Evolutionary conservation across 2,329 filamentous ascomycete genomes (phyloP).

Genomic region (Fusarium compactum): DNA sequence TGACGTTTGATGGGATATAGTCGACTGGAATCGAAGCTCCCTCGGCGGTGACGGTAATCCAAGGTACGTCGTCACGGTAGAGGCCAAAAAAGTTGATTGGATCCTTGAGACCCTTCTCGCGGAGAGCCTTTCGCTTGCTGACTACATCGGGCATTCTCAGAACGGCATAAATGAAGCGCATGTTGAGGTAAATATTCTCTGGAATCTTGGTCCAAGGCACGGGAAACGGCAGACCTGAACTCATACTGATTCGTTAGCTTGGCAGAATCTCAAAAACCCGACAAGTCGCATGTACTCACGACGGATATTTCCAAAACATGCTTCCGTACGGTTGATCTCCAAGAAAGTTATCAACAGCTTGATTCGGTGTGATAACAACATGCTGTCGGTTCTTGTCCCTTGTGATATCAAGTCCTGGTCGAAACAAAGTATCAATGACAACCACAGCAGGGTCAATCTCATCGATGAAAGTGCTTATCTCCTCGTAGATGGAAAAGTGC

Average conservation of each 20-base stretch:
- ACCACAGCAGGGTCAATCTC: neutral
- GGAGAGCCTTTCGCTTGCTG: slow-evolving; percentile 40
- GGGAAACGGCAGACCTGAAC: slow-evolving; percentile 58
- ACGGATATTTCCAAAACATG: slow-evolving; percentile 44
- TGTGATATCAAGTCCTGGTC: slow-evolving; percentile 8
- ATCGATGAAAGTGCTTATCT: neutral
- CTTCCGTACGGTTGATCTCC: slow-evolving; percentile 24
- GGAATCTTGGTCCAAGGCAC: slow-evolving; percentile 54
- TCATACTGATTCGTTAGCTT: neutral
- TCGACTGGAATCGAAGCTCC: slow-evolving; percentile 36
- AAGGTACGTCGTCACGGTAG: slow-evolving; percentile 47
- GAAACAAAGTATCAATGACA: slow-evolving; percentile 5
- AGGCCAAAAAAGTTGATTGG: slow-evolving; percentile 42
- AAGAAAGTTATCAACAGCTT: slow-evolving; percentile 30
- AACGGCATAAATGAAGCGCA: slow-evolving; percentile 49
- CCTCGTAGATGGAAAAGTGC: neutral
- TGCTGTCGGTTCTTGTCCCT: slow-evolving; percentile 9
- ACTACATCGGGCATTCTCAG: slow-evolving; percentile 45
- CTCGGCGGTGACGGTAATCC: slow-evolving; percentile 45
- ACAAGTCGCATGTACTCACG: no score
- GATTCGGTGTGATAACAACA: slow-evolving; percentile 10
- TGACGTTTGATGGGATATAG: slow-evolving; percentile 41
- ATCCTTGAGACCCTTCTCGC: slow-evolving; percentile 33
- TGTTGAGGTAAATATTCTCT: slow-evolving; percentile 51
- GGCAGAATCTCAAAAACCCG: no score